phyloP scores from a whole-genome alignment of 495 filamentous ascomycete species.

The Tricharina praecox region DNA sequence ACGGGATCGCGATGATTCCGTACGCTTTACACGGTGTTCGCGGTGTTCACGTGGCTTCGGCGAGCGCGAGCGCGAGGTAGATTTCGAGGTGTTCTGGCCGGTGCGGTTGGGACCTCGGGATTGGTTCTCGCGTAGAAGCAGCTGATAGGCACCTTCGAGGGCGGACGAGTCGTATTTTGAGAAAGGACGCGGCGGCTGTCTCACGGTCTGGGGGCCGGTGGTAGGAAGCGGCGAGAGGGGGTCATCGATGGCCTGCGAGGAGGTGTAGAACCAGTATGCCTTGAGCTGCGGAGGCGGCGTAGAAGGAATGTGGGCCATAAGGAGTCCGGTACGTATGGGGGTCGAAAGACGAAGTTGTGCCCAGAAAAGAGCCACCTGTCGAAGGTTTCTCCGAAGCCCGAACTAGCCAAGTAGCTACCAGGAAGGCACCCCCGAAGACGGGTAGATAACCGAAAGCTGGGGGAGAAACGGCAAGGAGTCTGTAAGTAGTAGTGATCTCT shows the following conservation, averaged over 20 bases:
- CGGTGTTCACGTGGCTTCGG: background rate
- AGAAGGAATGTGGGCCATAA: slow-evolving; percentile 3
- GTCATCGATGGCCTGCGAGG: slow-evolving; percentile 62
- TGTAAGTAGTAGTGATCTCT: too few species aligned
- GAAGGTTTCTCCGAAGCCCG: too few species aligned
- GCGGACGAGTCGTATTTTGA: slow-evolving; percentile 55
- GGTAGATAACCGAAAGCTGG: too few species aligned
- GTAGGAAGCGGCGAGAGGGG: slow-evolving; percentile 52
- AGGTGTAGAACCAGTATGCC: slow-evolving; percentile 69
- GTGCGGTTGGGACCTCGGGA: background rate
- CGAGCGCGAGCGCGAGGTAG: background rate
- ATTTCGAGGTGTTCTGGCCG: background rate
- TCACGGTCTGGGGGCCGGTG: slow-evolving; percentile 26
- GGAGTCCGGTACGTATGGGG: too few species aligned
- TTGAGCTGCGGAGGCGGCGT: slow-evolving; percentile 33
- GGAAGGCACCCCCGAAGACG: too few species aligned
- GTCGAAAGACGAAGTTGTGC: too few species aligned
- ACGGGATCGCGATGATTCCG: background rate
- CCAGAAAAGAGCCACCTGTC: too few species aligned
- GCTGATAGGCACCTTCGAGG: slow-evolving; percentile 55
- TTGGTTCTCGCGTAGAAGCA: slow-evolving; percentile 11
- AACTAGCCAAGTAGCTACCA: too few species aligned
- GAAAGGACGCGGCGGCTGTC: slow-evolving; percentile 55
- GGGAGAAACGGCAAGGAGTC: too few species aligned
- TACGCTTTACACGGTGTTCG: background rate